Evolutionary conservation across 495 filamentous ascomycete species (phyloP).

Genomic region (Bathelium albidoporum): DNA sequence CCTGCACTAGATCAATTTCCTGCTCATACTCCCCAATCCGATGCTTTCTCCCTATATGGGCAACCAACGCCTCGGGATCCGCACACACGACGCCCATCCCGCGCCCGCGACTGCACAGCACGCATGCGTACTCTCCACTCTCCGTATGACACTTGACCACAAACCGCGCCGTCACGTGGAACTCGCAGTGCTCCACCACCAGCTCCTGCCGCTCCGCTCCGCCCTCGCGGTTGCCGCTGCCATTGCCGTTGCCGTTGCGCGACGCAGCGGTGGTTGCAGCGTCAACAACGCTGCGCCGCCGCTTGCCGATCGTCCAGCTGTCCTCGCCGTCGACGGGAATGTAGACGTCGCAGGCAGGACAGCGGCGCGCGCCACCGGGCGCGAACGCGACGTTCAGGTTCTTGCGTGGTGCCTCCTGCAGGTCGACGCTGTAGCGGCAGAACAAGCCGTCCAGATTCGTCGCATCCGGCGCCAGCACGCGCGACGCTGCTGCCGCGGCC

Average conservation of each 20-base stretch:
- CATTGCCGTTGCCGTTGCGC: neutral
- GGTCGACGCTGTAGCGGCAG: slow-evolving; percentile 25
- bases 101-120: slow-evolving; percentile 21
- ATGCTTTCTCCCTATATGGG: slow-evolving; percentile 23
- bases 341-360: slow-evolving; percentile 16
- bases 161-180: slow-evolving; percentile 21
- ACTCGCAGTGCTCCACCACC: slow-evolving; percentile 14
- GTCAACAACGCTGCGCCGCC: slow-evolving; percentile 14
- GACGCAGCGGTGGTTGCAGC: too few relatives aligned
- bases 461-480: neutral
- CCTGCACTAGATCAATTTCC: slow-evolving; percentile 12
- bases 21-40: slow-evolving; percentile 21
- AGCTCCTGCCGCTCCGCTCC: slow-evolving; percentile 9
- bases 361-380: slow-evolving; percentile 13
- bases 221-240: neutral
- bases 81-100: slow-evolving; percentile 18
- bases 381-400: slow-evolving; percentile 20
- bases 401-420: slow-evolving; percentile 19
- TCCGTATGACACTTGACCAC: slow-evolving; percentile 27
- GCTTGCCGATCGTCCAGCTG: slow-evolving; percentile 24
- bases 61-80: slow-evolving; percentile 17
- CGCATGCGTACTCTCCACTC: slow-evolving; percentile 25
- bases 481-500: slow-evolving; percentile 8
- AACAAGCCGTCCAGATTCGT: slow-evolving; percentile 17
- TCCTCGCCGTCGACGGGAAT: slow-evolving; percentile 14